Conservation (phyloP, 2,329 filamentous ascomycete species). For the Pseudopithomyces chartarum region DNA sequence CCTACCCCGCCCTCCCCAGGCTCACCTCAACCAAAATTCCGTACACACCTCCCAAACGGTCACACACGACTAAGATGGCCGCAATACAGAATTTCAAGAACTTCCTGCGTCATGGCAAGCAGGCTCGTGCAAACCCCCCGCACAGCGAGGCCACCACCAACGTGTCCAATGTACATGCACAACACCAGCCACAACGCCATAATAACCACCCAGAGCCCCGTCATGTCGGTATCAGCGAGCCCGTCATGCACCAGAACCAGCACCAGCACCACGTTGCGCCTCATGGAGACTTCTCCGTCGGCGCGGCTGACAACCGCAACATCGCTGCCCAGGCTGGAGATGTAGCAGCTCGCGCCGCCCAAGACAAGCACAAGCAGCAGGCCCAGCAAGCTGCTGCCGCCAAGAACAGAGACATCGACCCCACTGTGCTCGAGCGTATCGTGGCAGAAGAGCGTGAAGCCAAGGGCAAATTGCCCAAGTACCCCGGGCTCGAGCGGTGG, state of each 20-base stretch:
- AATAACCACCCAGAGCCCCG: conserved; percentile 56
- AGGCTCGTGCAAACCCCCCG: conserved; percentile 72
- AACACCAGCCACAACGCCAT: conserved; percentile 58
- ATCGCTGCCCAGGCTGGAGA: conserved; percentile 71
- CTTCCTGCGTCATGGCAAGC: conserved; percentile 97
- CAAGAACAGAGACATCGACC: conserved; percentile 58
- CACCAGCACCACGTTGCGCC: conserved; percentile 57
- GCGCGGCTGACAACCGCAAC: conserved; percentile 66
- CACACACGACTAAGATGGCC: conserved; percentile 56
- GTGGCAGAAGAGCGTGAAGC: conserved; percentile 90
- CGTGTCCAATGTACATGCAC: conserved; percentile 67
- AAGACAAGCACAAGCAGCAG: conserved; percentile 64
- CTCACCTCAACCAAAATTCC: conserved; percentile 18
- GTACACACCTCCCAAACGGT: conserved; percentile 1
- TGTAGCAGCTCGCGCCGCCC: conserved; percentile 66
- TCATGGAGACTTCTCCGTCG: conserved; percentile 64
- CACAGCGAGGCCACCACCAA: conserved; percentile 67
- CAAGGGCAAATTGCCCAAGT: conserved; percentile 82
- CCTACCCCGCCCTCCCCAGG: conserved; percentile 24
- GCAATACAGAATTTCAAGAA: conserved; percentile 96
- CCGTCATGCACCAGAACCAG: conserved; percentile 55
- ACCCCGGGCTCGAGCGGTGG: conserved; percentile 86
- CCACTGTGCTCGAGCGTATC: conserved; percentile 77
- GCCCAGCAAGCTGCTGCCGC: conserved; percentile 50
- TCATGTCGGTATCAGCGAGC: conserved; percentile 62